Conservation (phyloP, 345 rosid species). For the Pistacia atlantica region DNA sequence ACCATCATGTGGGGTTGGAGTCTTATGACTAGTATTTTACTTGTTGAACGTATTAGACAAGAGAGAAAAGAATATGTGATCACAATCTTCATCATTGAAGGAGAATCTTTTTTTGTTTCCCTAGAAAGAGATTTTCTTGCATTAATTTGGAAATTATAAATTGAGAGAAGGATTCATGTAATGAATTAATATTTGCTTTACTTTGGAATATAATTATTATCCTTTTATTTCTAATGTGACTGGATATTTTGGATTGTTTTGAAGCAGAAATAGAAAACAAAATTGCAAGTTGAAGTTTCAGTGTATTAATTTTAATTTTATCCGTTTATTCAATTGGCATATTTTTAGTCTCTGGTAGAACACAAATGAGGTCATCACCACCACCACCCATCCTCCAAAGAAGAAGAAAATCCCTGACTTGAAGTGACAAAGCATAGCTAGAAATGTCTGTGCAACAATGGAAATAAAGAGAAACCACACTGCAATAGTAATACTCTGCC, state of each 20-base stretch:
- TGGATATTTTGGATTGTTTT: background rate
- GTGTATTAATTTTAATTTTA: background rate
- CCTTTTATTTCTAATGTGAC: background rate
- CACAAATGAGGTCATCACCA: slow-evolving; percentile 52
- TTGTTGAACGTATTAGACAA: too few species aligned
- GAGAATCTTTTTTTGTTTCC: background rate
- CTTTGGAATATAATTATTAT: background rate
- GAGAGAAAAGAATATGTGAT: background rate
- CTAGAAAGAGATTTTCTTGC: too few species aligned
- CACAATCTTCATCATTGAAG: background rate
- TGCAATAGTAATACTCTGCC: slow-evolving; percentile 60
- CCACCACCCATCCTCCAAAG: slow-evolving; percentile 50
- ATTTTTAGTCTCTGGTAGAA: slow-evolving; percentile 68
- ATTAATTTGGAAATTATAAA: background rate
- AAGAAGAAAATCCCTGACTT: slow-evolving; percentile 67
- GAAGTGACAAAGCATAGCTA: slow-evolving; percentile 61
- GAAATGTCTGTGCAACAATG: slow-evolving; percentile 52
- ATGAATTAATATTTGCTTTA: too few species aligned
- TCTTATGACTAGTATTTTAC: background rate
- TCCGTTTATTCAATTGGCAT: slow-evolving; percentile 65
- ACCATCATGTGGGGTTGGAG: background rate
- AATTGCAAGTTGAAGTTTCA: background rate
- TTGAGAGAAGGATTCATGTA: background rate
- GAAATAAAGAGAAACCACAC: slow-evolving; percentile 23
- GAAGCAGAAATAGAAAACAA: background rate